A percentile compares a stretch with the other conserved stretches of the same genome.
phyloP scores from a whole-genome alignment of 371 early-diverging fungal species.

The Lichtheimia ramosa region DNA sequence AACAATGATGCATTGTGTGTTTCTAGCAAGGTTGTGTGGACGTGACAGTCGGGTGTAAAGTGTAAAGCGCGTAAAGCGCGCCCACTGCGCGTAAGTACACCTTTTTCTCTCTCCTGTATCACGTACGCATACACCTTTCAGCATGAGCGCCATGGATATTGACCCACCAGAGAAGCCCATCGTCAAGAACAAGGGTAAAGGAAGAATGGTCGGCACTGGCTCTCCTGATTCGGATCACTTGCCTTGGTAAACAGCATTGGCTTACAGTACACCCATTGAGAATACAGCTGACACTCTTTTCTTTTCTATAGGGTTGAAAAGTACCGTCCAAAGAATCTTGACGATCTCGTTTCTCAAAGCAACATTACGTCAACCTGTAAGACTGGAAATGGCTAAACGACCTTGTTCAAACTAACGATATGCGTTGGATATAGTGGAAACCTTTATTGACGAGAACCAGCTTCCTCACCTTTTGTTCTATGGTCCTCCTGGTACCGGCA shows the following conservation, averaged over 20 bases:
- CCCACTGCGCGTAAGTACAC: no score
- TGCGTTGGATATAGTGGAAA: constrained; percentile 55
- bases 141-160: constrained; percentile 34
- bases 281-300: not conserved
- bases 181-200: constrained; percentile 33
- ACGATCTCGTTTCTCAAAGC: constrained; percentile 89
- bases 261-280: not conserved
- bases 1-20: no score
- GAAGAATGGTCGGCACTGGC: constrained; percentile 16
- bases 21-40: no score
- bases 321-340: constrained; percentile 84
- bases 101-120: no score
- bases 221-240: constrained; percentile 24
- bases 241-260: constrained; percentile 22
- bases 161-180: constrained; percentile 10
- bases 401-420: not conserved
- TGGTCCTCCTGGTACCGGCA: constrained; percentile 99
- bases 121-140: not conserved
- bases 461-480: constrained; percentile 98
- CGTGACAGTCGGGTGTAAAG: no score
- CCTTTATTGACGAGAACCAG: constrained; percentile 82
- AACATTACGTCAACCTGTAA: constrained; percentile 89
- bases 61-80: no score
- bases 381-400: not conserved
- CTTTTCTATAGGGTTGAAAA: constrained; percentile 85